Evolutionary conservation across 495 filamentous ascomycete species (phyloP), one percentile per base, ranked within the genome.

Genomic region (Mytilinidion resinicola): DNA sequence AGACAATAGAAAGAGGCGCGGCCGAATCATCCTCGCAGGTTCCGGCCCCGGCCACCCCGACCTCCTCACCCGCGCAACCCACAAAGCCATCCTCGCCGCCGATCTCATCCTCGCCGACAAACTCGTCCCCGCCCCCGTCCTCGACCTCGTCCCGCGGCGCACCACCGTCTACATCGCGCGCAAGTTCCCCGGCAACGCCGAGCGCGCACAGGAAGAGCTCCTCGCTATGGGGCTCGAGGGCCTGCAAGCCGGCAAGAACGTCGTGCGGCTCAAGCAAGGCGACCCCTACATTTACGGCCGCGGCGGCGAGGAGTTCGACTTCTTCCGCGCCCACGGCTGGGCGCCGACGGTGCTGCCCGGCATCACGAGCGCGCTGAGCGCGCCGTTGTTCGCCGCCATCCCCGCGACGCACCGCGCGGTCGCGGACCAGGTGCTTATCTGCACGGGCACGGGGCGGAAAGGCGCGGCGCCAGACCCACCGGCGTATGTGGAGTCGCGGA

Each of bases 101-200:
- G 89, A 96, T 69, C 76, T 98, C 8, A 82, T 98, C 51, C 83
- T 98, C 4, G 91, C 92, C 10, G 93, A 98, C 75, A 98, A 98
- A 71, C 88, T 98, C 48, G 93, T 98, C 4, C 93, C 93, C 0
- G 78, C 87, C 1, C 84, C 87, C 7, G 87, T 98, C 7, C 74
- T 98, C 11, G 87, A 90, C 54, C 82, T 97, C 10, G 87, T 96
- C 57, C 95, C 93, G 25, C 89, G 95, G 15, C 81, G 93, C 39
- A 92, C 91, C 15, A 85, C 87, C 21, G 85, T 98, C 14, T 82
- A 89, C 64, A 97, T 97, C 66, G 93, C 93, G 8, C 87, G 91
- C 61, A 98, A 98, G 72, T 98, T 97, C 70, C 93, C 93, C 9
- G 93, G 93, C 11, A 97, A 97, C 64, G 93, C 93, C 37, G 93